Percentiles rank a stretch among this genome's conserved stretches.
Conservation (phyloP, 495 filamentous ascomycete genomes). For the Podospora conica region DNA sequence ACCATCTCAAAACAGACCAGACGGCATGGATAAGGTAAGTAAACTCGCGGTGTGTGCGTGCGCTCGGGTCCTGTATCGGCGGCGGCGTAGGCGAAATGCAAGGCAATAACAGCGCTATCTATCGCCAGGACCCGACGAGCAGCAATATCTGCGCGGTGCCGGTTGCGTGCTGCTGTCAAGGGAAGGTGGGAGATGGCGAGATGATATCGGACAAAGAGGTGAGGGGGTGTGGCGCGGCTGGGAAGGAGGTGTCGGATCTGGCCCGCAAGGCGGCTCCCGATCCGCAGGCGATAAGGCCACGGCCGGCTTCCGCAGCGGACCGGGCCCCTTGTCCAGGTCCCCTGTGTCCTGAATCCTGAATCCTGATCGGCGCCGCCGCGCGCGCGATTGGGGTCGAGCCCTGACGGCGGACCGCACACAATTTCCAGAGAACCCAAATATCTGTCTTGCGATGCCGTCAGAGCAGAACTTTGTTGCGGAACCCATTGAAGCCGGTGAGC, state of each 20-base stretch:
- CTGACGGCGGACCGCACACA: not conserved
- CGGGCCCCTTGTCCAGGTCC: not conserved
- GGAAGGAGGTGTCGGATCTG: conserved; percentile 2
- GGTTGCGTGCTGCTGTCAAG: not conserved
- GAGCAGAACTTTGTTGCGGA: not conserved
- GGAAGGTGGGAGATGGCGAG: not conserved
- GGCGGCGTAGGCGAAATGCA: not conserved
- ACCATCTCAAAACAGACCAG: not conserved
- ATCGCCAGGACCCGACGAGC: not conserved
- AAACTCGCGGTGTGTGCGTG: not conserved
- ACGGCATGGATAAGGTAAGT: not conserved
- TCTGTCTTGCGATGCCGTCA: not conserved
- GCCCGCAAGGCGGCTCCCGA: conserved; percentile 8
- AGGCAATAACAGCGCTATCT: not conserved
- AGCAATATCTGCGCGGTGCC: not conserved
- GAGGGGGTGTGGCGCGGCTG: not conserved
- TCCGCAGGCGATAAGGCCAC: conserved; percentile 9
- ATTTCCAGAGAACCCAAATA: too few relatives aligned
- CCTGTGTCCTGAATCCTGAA: not conserved
- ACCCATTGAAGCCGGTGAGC: not conserved
- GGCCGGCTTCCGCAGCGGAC: conserved; percentile 2
- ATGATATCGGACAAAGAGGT: not conserved
- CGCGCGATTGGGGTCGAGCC: not conserved
- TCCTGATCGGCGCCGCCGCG: not conserved
- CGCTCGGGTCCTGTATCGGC: not conserved